These are phyloP conservation scores for Krasilnikovozyma curviuscula DNA, from an alignment of 768 basidiomycete genomes.

Conservation along the genomic window DNA sequence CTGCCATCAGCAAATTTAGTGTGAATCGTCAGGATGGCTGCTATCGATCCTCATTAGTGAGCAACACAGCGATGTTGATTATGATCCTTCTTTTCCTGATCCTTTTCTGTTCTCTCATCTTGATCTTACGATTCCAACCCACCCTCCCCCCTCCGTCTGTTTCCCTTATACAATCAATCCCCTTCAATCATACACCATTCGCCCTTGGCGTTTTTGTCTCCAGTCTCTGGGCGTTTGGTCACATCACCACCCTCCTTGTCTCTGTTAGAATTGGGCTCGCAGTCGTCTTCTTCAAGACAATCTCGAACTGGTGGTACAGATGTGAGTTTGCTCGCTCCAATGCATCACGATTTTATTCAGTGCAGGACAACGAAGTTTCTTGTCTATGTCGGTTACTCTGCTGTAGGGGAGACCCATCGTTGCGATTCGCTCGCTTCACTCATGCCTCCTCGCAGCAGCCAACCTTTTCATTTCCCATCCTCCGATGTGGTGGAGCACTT, in stretches of 20 bases:
- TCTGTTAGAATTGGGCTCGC: constrained; percentile 10
- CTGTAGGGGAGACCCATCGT: not conserved
- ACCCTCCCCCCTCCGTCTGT: not conserved
- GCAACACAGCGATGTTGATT: constrained; percentile 17
- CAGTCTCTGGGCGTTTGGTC: constrained; percentile 26
- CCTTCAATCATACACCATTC: not conserved
- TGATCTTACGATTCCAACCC: not conserved
- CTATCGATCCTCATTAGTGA: constrained; percentile 18
- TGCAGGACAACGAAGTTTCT: not conserved
- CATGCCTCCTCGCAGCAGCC: not conserved
- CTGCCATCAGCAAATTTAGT: too few relatives aligned
- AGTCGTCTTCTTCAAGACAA: constrained; percentile 1
- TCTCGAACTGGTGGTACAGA: constrained; percentile 14
- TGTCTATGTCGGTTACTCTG: not conserved
- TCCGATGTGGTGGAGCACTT: not conserved
- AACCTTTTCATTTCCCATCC: not conserved
- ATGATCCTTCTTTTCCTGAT: constrained; percentile 1
- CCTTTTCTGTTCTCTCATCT: not conserved
- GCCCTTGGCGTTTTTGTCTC: constrained; percentile 14
- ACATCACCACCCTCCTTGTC: constrained; percentile 20
- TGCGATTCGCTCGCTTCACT: not conserved
- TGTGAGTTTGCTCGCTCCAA: not conserved
- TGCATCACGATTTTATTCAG: not conserved
- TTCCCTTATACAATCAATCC: not conserved
- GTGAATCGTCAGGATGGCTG: too few relatives aligned